These are phyloP conservation scores for Nakazawaea ernobii DNA, from an alignment of 805 yeast genomes.

Conservation along the genomic window DNA sequence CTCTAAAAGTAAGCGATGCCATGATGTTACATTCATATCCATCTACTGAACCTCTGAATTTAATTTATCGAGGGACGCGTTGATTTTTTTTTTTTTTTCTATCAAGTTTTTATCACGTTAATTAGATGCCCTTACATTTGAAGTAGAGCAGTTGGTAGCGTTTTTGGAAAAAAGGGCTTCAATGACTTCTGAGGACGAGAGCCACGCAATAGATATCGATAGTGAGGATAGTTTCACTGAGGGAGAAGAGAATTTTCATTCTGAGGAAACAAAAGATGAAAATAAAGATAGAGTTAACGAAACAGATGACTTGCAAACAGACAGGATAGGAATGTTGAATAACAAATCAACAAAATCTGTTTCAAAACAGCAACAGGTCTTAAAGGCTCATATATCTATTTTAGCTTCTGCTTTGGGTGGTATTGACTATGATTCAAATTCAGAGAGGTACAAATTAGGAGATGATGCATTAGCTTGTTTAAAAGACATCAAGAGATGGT, in stretches of 20 bases:
- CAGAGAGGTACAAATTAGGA: constrained; percentile 61
- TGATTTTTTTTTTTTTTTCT: too few relatives aligned
- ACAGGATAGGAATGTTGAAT: not conserved
- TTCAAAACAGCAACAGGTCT: constrained; percentile 21
- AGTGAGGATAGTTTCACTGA: not conserved
- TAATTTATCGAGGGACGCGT: not conserved
- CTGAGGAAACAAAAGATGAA: not conserved
- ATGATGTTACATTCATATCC: too few relatives aligned
- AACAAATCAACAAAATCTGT: not conserved
- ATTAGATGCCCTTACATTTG: not conserved
- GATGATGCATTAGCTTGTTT: constrained; percentile 84
- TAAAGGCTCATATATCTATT: constrained; percentile 71
- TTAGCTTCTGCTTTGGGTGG: constrained; percentile 91
- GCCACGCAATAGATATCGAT: not conserved
- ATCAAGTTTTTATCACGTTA: not conserved
- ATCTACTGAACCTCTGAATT: too few relatives aligned
- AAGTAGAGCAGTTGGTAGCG: too few relatives aligned
- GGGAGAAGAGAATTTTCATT: not conserved
- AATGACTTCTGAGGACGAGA: not conserved
- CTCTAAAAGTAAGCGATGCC: too few relatives aligned
- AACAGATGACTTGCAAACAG: not conserved
- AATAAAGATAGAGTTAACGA: not conserved
- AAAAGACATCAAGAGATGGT: constrained; percentile 85
- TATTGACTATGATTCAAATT: constrained; percentile 54
- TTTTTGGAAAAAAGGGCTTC: not conserved